Evolutionary conservation across 139 green algal genomes (phyloP).

Genomic region (Chlamydomonas schloesseri): DNA sequence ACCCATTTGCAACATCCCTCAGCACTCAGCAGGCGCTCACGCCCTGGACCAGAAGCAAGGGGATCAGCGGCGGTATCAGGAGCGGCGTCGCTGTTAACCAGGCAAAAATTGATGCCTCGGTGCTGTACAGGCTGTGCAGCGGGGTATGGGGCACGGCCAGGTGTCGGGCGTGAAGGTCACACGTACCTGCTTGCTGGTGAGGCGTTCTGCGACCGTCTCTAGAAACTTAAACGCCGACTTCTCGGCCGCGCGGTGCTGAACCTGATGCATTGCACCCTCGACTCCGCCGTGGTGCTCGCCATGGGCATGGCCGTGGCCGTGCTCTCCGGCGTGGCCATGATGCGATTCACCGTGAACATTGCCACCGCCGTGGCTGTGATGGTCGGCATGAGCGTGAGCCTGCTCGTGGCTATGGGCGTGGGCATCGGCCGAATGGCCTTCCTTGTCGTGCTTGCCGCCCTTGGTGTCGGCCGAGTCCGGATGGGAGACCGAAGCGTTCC

Average conservation of each 20-base stretch:
- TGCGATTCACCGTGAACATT: neutral
- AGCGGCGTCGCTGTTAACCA: too few relatives aligned
- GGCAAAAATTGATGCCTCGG: too few relatives aligned
- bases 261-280: conserved; percentile 55
- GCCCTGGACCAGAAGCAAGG: too few relatives aligned
- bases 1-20: too few relatives aligned
- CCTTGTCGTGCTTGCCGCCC: neutral
- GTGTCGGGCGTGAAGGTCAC: too few relatives aligned
- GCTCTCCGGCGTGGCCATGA: neutral
- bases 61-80: too few relatives aligned
- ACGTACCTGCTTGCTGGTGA: conserved; percentile 47
- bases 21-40: too few relatives aligned
- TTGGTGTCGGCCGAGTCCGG: conserved; percentile 4
- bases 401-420: neutral
- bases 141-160: too few relatives aligned
- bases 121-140: too few relatives aligned
- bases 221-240: conserved; percentile 63
- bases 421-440: neutral
- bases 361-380: neutral
- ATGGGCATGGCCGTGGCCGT: neutral
- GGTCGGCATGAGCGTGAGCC: neutral
- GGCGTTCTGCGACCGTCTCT: conserved; percentile 39
- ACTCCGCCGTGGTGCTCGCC: conserved; percentile 43
- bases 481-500: neutral
- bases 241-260: conserved; percentile 57